Percentiles rank a stretch among this genome's conserved stretches.
Evolutionary conservation across 305 asterid genomes (phyloP).

Genomic region (Ajuga reptans): DNA sequence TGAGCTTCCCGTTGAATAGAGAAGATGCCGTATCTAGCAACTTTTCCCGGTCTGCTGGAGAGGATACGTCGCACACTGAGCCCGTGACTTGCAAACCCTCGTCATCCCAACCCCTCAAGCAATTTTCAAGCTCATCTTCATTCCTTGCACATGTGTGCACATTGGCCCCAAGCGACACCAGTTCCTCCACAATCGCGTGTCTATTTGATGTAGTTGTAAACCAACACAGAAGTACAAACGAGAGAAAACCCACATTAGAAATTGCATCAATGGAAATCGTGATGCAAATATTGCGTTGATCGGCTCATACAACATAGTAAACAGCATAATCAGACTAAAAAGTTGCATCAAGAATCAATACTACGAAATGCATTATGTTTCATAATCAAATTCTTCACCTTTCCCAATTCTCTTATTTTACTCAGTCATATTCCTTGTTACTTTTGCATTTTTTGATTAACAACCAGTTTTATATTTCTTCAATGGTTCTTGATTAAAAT

Average conservation of each 20-base stretch:
- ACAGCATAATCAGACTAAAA: neutral
- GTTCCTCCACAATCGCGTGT: slow-evolving; percentile 59
- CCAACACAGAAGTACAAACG: neutral
- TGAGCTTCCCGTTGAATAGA: slow-evolving; percentile 44
- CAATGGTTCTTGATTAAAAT: neutral
- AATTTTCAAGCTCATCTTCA: slow-evolving; percentile 36
- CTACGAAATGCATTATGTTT: neutral
- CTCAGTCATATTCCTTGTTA: neutral
- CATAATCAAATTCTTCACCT: neutral
- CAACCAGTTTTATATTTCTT: neutral
- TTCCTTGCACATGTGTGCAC: slow-evolving; percentile 53
- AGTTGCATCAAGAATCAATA: slow-evolving; percentile 4
- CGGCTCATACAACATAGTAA: neutral
- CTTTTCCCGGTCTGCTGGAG: slow-evolving; percentile 37
- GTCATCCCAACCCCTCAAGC: slow-evolving; percentile 44
- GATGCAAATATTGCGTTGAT: neutral
- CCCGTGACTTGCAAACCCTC: slow-evolving; percentile 45
- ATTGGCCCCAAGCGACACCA: slow-evolving; percentile 51
- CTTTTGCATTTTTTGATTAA: neutral
- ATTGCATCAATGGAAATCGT: neutral
- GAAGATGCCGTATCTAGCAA: slow-evolving; percentile 35
- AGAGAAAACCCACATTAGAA: slow-evolving; percentile 15
- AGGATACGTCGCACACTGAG: slow-evolving; percentile 53
- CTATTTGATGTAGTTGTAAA: slow-evolving; percentile 15
- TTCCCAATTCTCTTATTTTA: neutral